Evolutionary conservation across 208 protist genomes (phyloP), one percentile per base, ranked within the genome.

Genomic region (Trypanosomatidae sp.): DNA sequence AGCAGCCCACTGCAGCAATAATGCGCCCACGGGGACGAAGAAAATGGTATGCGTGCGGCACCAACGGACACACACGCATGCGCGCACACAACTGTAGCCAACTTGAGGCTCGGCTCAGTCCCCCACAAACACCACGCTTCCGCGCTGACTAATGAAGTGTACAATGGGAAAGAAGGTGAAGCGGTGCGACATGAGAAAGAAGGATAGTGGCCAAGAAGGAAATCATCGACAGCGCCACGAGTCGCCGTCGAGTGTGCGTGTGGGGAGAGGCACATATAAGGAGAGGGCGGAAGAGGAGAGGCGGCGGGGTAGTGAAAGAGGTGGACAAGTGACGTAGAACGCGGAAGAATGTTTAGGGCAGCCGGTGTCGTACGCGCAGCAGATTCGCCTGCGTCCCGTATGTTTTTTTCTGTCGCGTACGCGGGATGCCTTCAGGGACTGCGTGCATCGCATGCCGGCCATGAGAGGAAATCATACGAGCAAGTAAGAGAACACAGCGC

Each of bases 291-390:
- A 39, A 62, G 58, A 47, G 43, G 33, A 47, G 50, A 55, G 50
- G 50, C 50, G 50, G 9, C 15, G 50, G 50, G 0, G 53, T 25
- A 59, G 53, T 28, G 25, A 9, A 55, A 36, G 44, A 41, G 59
- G 33, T 39, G 59, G 59, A 64, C 83, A 66, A 7, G 69, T 60
- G 58, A 62, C 33, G 1, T 25, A 47, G 33, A 43, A 44, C 55
- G 52, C 22, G n/a, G 69, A 53, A 15, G 71, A 84, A 0, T n/a
- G 50, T 25, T 25, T 8, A 33, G 53, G 3, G 2, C 36, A 39
- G 36, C 53, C 25, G 25, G 9, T 15, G 22, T 7, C 25, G 53
- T 36, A 0, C 25, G 25, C 33, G 53, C 53, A 59, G 25, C 25
- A 59, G 22, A 17, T 25, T 39, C 3, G 53, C 25, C 25, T 59